Percentiles rank a stretch among this genome's conserved stretches.
These are phyloP conservation scores for Neofusicoccum parvum DNA, from an alignment of 2,329 filamentous ascomycete species.

Conservation along the genomic window DNA sequence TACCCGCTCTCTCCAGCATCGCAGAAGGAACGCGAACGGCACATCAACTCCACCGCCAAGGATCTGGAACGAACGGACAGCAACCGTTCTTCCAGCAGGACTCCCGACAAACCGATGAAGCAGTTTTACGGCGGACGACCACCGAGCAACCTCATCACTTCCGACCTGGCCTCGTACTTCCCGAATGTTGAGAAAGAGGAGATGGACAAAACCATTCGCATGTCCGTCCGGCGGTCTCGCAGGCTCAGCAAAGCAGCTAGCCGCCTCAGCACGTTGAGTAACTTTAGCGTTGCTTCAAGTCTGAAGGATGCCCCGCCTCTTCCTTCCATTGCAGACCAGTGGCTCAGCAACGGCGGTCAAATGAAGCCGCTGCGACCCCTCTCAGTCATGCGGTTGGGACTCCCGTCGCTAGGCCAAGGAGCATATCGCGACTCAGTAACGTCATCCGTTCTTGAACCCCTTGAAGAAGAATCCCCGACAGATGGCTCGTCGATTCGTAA, in stretches of 20 bases:
- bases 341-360: conserved; percentile 64
- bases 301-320: conserved; percentile 92
- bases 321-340: conserved; percentile 91
- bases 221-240: conserved; percentile 87
- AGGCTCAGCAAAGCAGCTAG: conserved; percentile 91
- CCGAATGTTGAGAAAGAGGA: conserved; percentile 91
- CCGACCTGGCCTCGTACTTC: conserved; percentile 95
- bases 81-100: conserved; percentile 36
- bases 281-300: conserved; percentile 88
- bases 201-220: conserved; percentile 91
- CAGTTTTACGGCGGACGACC: conserved; percentile 91
- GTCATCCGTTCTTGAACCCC: conserved; percentile 83
- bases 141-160: conserved; percentile 95
- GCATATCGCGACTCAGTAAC: conserved; percentile 84
- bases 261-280: conserved; percentile 91
- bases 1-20: conserved; percentile 85
- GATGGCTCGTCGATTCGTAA: conserved; percentile 79
- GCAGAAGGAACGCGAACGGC: conserved; percentile 65
- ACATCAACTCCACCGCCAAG: conserved; percentile 56
- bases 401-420: conserved; percentile 42
- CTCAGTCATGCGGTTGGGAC: conserved; percentile 61
- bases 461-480: conserved; percentile 85
- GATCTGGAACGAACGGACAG: conserved; percentile 49
- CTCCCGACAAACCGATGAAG: conserved; percentile 60
- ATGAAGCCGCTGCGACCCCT: conserved; percentile 58